These are phyloP conservation scores for Ceratorhiza oryzae-sativae DNA, from an alignment of 1,284 basidiomycete genomes.

Conservation along the genomic window DNA sequence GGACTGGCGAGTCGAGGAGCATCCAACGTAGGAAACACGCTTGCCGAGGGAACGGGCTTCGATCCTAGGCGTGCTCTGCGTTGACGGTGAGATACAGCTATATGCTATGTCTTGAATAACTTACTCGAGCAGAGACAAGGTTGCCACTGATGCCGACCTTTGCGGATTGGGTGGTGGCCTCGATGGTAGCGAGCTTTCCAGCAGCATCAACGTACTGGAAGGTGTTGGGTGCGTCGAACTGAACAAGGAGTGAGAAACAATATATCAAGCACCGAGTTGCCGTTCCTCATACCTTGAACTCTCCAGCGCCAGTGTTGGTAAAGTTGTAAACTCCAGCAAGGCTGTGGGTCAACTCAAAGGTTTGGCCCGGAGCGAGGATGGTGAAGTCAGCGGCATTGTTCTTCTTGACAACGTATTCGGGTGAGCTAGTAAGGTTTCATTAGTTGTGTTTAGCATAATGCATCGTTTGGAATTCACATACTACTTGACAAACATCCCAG, in stretches of 20 bases:
- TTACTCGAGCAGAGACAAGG: conserved; percentile 32
- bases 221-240: conserved; percentile 34
- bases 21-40: conserved; percentile 34
- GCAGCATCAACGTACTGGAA: conserved; percentile 35
- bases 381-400: conserved; percentile 35
- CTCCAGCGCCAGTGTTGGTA: conserved; percentile 36
- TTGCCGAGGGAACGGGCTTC: conserved; percentile 35
- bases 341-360: conserved; percentile 35
- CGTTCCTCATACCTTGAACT: conserved; percentile 30
- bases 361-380: conserved; percentile 32
- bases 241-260: not conserved
- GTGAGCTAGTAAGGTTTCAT: conserved; percentile 1
- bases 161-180: conserved; percentile 30
- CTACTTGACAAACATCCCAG: conserved; percentile 38
- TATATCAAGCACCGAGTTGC: not conserved
- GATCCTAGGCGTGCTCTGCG: conserved; percentile 21
- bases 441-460: not conserved
- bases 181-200: conserved; percentile 27
- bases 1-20: conserved; percentile 11
- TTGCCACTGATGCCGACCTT: conserved; percentile 22
- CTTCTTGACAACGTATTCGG: conserved; percentile 33
- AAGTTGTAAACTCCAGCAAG: conserved; percentile 39
- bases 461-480: not conserved
- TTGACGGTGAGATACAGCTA: not conserved
- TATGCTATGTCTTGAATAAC: not conserved